Conservation (phyloP, 1,284 basidiomycete species). For the Papiliotrema terrestris region DNA sequence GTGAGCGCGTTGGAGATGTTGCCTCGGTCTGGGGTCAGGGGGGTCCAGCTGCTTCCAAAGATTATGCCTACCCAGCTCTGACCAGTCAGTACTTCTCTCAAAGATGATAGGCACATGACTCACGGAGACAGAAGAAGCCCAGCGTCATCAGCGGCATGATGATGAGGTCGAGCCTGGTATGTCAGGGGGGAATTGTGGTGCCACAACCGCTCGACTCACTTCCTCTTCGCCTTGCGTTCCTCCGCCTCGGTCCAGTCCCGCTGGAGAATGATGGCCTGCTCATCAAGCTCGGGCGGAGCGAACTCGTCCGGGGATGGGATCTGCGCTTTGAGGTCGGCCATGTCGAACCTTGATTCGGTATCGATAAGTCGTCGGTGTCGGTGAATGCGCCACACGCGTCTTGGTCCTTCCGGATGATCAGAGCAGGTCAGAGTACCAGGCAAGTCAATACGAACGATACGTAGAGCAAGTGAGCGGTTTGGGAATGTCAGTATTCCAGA, state of each 20-base stretch:
- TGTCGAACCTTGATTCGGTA: too few relatives aligned
- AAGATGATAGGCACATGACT: neutral
- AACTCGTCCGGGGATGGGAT: neutral
- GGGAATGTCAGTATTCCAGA: too few relatives aligned
- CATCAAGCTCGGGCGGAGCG: neutral
- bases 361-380: too few relatives aligned
- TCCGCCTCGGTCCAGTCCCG: neutral
- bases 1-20: slow-evolving; percentile 26
- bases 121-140: neutral
- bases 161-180: neutral
- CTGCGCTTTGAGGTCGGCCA: too few relatives aligned
- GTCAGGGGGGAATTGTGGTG: neutral
- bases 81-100: too few relatives aligned
- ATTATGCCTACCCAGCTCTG: neutral
- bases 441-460: too few relatives aligned
- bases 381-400: too few relatives aligned
- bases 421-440: too few relatives aligned
- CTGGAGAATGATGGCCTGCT: neutral
- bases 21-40: neutral
- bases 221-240: neutral
- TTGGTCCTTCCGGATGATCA: too few relatives aligned
- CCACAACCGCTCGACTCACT: neutral
- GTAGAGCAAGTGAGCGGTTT: too few relatives aligned
- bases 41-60: neutral
- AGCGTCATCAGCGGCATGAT: neutral